These are phyloP conservation scores for Corrigiola litoralis DNA, from an alignment of 179 eudicot genomes.

Conservation along the genomic window DNA sequence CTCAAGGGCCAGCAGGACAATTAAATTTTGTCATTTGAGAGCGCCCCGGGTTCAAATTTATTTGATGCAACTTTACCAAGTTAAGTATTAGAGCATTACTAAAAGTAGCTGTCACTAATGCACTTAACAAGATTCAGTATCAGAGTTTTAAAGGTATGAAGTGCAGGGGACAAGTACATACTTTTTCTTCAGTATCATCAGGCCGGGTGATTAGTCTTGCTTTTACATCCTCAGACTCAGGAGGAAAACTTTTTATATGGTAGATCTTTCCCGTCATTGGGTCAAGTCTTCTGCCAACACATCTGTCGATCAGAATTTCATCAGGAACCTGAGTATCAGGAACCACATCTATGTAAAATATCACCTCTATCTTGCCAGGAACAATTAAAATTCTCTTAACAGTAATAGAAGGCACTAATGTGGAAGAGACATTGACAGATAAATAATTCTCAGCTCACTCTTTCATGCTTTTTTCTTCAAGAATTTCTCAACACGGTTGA, in stretches of 20 bases:
- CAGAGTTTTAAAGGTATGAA: not conserved
- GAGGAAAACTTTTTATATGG: slow-evolving; percentile 69
- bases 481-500: too few species aligned
- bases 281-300: slow-evolving; percentile 93
- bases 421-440: not conserved
- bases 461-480: too few species aligned
- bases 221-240: slow-evolving; percentile 71
- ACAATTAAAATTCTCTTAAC: not conserved
- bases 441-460: not conserved
- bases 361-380: not conserved
- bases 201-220: slow-evolving; percentile 78
- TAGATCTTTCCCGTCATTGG: slow-evolving; percentile 88
- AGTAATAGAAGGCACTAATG: not conserved
- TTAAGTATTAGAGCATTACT: too few species aligned
- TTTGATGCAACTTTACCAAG: too few species aligned
- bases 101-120: too few species aligned
- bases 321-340: slow-evolving; percentile 78
- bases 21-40: too few species aligned
- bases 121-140: not conserved
- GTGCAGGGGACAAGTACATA: slow-evolving; percentile 14
- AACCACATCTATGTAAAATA: slow-evolving; percentile 17
- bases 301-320: slow-evolving; percentile 82
- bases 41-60: too few species aligned
- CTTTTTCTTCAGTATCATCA: slow-evolving; percentile 93
- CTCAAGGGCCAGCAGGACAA: too few species aligned